Conservation (phyloP, 192 early-diverging fungal genomes). For the Backusella tuberculispora region DNA sequence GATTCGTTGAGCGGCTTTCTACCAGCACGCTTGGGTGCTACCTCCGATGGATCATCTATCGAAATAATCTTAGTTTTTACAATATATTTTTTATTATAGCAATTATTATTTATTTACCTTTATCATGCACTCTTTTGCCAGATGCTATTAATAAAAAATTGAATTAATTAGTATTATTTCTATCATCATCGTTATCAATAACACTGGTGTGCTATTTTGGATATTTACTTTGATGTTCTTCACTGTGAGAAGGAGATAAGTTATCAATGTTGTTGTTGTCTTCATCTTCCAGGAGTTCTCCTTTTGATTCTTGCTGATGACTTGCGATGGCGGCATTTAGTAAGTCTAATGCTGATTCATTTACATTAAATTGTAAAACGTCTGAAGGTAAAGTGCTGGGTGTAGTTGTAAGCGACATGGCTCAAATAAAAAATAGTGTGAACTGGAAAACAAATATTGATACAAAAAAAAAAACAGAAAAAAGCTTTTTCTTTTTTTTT, state of each 20-base stretch:
- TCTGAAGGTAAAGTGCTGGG: background rate
- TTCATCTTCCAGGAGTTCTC: background rate
- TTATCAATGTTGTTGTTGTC: background rate
- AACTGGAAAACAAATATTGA: background rate
- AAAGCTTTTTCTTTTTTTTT: no score
- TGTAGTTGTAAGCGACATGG: background rate
- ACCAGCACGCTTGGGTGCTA: constrained; percentile 29
- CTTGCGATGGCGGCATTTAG: constrained; percentile 19
- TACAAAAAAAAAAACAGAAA: background rate
- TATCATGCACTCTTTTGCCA: background rate
- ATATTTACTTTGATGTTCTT: background rate
- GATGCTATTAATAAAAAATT: background rate
- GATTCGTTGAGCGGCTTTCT: constrained; percentile 33
- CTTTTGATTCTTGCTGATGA: constrained; percentile 1
- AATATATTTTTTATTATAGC: no score
- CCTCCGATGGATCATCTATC: background rate
- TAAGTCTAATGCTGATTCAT: constrained; percentile 14
- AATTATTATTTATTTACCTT: background rate
- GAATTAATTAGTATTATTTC: background rate
- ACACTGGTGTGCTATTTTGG: background rate
- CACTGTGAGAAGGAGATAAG: background rate
- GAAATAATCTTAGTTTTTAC: background rate
- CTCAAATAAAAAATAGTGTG: background rate
- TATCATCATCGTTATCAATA: background rate
- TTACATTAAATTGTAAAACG: background rate